Conservation (phyloP, 2,329 filamentous ascomycete species). For the Exophiala lecanii-corni region DNA sequence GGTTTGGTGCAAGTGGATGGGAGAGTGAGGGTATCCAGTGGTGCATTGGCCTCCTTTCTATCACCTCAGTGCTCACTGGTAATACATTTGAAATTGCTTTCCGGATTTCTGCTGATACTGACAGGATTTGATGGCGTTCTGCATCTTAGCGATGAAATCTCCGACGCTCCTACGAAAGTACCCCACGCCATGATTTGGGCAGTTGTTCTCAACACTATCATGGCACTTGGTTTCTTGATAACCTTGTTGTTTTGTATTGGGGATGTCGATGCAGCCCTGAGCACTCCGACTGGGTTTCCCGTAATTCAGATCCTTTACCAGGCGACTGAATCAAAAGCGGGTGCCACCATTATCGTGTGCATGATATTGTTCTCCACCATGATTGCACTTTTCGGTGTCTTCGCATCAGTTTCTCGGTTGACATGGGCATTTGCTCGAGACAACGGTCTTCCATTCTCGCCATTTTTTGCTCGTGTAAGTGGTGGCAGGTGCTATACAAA, state of each 20-base stretch:
- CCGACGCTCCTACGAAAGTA: constrained; percentile 36
- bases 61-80: constrained; percentile 30
- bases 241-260: constrained; percentile 26
- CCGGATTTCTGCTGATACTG: background rate
- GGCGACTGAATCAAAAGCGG: constrained; percentile 37
- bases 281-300: constrained; percentile 38
- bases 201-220: constrained; percentile 33
- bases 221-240: constrained; percentile 23
- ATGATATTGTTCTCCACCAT: constrained; percentile 45
- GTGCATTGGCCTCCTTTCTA: constrained; percentile 36
- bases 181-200: constrained; percentile 32
- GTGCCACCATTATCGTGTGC: constrained; percentile 42
- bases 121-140: constrained; percentile 45
- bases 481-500: background rate
- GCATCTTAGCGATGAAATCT: constrained; percentile 45
- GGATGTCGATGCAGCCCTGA: constrained; percentile 28
- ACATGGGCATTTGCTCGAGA: constrained; percentile 52
- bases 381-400: constrained; percentile 43
- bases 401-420: constrained; percentile 49
- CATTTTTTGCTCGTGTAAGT: constrained; percentile 31
- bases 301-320: constrained; percentile 45
- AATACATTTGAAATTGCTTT: background rate
- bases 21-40: constrained; percentile 31
- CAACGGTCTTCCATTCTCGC: constrained; percentile 42
- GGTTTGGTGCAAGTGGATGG: constrained; percentile 39